Evolutionary conservation across 148 eudicot genomes (phyloP).

Genomic region (Fallopia convolvulus): DNA sequence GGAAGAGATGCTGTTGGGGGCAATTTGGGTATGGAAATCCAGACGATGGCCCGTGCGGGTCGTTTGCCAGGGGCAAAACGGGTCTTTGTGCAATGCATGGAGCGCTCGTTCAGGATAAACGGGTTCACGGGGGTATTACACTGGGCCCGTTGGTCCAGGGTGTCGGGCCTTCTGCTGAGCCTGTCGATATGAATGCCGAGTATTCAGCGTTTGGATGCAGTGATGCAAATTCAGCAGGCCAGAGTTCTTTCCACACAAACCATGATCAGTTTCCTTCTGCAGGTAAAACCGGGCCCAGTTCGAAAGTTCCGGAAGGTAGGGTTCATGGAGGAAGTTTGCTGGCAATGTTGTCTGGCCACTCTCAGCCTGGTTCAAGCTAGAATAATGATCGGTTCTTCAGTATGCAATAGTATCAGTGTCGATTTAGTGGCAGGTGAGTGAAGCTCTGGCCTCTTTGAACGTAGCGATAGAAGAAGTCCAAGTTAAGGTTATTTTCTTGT

Average conservation of each 20-base stretch:
- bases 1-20: conserved; percentile 66
- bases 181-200: conserved; percentile 20
- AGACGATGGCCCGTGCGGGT: conserved; percentile 35
- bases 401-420: not conserved
- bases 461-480: not conserved
- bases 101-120: conserved; percentile 35
- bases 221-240: not conserved
- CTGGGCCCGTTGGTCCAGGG: conserved; percentile 12
- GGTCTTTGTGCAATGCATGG: conserved; percentile 61
- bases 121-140: conserved; percentile 26
- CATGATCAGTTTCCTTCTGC: not conserved
- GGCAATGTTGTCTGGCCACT: conserved; percentile 37
- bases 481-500: not conserved
- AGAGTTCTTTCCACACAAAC: not conserved
- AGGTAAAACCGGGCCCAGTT: not conserved
- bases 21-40: conserved; percentile 28
- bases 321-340: conserved; percentile 67
- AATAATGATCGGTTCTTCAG: not conserved
- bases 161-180: not conserved
- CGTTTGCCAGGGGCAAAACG: conserved; percentile 55
- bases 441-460: conserved; percentile 4
- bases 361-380: conserved; percentile 4
- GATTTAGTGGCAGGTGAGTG: not conserved
- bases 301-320: conserved; percentile 46
- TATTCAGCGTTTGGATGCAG: not conserved